phyloP scores from a whole-genome alignment of 371 early-diverging fungal genomes.

The Apophysomyces ossiformis region DNA sequence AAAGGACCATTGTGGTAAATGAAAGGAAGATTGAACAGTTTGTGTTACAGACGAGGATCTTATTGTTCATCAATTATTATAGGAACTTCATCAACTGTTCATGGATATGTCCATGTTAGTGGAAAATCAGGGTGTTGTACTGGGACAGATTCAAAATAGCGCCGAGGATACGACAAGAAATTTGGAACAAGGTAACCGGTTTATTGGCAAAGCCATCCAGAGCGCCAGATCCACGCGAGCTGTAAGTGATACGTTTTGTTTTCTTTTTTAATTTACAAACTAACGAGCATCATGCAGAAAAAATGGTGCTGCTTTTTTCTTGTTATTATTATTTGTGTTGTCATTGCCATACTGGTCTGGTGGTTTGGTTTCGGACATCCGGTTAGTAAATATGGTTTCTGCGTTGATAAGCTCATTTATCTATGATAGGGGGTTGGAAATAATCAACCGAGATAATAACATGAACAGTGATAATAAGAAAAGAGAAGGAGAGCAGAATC shows the following conservation, averaged over 20 bases:
- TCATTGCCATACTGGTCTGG: constrained; percentile 48
- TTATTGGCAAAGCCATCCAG: constrained; percentile 64
- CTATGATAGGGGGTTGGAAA: constrained; percentile 22
- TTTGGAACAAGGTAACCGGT: constrained; percentile 65
- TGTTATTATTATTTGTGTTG: constrained; percentile 44
- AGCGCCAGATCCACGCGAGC: constrained; percentile 70
- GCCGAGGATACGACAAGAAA: constrained; percentile 64
- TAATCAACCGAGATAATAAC: constrained; percentile 8
- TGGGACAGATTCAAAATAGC: constrained; percentile 71
- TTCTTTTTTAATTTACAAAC: neutral
- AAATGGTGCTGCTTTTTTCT: constrained; percentile 59
- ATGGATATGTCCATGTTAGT: constrained; percentile 82
- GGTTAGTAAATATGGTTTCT: constrained; percentile 11
- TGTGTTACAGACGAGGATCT: neutral
- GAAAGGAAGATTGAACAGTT: neutral
- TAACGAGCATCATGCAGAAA: constrained; percentile 32
- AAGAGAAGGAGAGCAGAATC: neutral
- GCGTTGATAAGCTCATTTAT: neutral
- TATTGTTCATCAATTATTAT: constrained; percentile 17
- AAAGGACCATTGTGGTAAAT: constrained; percentile 71
- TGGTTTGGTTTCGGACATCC: constrained; percentile 38
- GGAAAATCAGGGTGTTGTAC: constrained; percentile 72
- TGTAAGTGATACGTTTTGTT: constrained; percentile 29
- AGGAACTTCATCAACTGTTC: constrained; percentile 80
- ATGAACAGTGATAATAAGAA: neutral